These are phyloP conservation scores for Hypoxylon sp. DNA, from an alignment of 2,329 filamentous ascomycete species.

Conservation along the genomic window DNA sequence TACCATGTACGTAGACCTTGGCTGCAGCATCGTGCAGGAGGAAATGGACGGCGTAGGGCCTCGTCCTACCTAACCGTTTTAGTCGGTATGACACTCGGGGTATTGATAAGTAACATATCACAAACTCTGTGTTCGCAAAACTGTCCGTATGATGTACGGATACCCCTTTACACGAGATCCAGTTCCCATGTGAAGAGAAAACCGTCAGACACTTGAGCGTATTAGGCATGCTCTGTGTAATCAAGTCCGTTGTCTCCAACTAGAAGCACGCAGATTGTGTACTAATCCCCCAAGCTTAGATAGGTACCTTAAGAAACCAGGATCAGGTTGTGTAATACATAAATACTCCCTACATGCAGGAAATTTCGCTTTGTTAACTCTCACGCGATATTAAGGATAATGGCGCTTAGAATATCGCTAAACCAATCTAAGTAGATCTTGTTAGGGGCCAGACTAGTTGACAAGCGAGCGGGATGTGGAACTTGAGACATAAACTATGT, in stretches of 20 bases:
- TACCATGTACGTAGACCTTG: slow-evolving; percentile 48
- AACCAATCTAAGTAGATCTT: slow-evolving; percentile 19
- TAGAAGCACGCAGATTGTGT: slow-evolving; percentile 5
- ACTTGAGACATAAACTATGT: slow-evolving; percentile 25
- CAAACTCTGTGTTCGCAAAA: slow-evolving; percentile 44
- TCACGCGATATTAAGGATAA: slow-evolving; percentile 27
- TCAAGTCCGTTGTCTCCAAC: slow-evolving; percentile 9
- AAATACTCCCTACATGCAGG: slow-evolving; percentile 4
- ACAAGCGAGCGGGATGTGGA: slow-evolving; percentile 11
- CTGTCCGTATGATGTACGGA: slow-evolving; percentile 39
- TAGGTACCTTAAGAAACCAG: slow-evolving; percentile 8
- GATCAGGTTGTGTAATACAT: slow-evolving; percentile 1
- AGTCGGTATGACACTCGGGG: slow-evolving; percentile 38
- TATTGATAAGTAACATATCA: slow-evolving; percentile 45
- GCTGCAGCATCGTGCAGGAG: slow-evolving; percentile 56
- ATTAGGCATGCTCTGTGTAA: slow-evolving; percentile 13
- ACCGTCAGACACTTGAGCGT: slow-evolving; percentile 13
- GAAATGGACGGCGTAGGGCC: slow-evolving; percentile 48
- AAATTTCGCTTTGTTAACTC: slow-evolving; percentile 10
- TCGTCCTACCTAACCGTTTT: slow-evolving; percentile 53
- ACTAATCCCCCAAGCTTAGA: neutral
- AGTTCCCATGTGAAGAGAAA: slow-evolving; percentile 30
- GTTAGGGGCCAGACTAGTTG: slow-evolving; percentile 17
- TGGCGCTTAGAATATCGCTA: slow-evolving; percentile 32
- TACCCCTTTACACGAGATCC: slow-evolving; percentile 42